Percentiles rank a stretch among this genome's conserved stretches.
phyloP scores from a whole-genome alignment of 2,329 filamentous ascomycete species.

The Claviceps pusilla region DNA sequence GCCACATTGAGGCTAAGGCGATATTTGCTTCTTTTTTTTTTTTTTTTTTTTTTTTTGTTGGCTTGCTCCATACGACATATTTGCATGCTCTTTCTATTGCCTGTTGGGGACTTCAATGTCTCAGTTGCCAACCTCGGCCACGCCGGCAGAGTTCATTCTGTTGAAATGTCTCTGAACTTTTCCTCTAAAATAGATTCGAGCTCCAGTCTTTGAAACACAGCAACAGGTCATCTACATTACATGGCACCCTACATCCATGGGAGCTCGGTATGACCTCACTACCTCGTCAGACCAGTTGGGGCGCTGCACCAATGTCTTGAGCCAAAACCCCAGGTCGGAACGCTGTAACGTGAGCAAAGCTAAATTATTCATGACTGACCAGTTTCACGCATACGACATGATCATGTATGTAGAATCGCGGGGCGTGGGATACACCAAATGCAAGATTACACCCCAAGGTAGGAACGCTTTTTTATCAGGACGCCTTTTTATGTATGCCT shows the following conservation, averaged over 20 bases:
- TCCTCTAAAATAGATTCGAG: background rate
- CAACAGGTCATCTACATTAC: background rate
- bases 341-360: background rate
- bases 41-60: background rate
- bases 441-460: background rate
- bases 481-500: background rate
- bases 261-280: background rate
- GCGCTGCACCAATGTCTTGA: background rate
- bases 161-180: background rate
- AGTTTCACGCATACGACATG: background rate
- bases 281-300: background rate
- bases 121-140: slow-evolving; percentile 1
- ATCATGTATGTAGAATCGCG: background rate
- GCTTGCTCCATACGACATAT: background rate
- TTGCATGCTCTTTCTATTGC: background rate
- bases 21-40: background rate
- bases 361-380: background rate
- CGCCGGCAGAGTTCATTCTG: background rate
- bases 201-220: background rate
- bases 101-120: slow-evolving; percentile 1
- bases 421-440: background rate
- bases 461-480: background rate
- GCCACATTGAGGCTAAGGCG: background rate
- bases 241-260: background rate
- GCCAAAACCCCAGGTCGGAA: background rate